These are phyloP conservation scores for Bonia amplexicaulis DNA, from an alignment of 176 grass and related monocot genomes.

Conservation along the genomic window DNA sequence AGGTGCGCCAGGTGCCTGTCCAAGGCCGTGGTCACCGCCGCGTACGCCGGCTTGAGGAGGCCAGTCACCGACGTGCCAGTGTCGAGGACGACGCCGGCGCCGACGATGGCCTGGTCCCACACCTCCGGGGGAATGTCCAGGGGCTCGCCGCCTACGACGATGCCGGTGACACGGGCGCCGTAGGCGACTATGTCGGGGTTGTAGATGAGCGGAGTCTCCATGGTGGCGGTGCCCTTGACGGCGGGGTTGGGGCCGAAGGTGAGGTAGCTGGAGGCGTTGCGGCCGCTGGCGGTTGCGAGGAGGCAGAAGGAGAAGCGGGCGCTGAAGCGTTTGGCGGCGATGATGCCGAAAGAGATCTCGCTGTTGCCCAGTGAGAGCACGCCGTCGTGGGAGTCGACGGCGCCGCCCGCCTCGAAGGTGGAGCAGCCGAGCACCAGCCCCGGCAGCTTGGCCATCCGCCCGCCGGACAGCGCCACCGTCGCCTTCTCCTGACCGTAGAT, in stretches of 20 bases:
- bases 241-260: constrained; percentile 65
- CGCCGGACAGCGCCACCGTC: constrained; percentile 52
- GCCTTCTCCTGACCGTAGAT: constrained; percentile 68
- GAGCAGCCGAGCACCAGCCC: constrained; percentile 74
- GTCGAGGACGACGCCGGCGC: constrained; percentile 64
- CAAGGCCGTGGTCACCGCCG: constrained; percentile 33
- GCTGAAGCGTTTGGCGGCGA: constrained; percentile 45
- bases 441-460: constrained; percentile 49
- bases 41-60: constrained; percentile 48
- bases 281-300: constrained; percentile 45
- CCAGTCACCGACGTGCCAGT: constrained; percentile 63
- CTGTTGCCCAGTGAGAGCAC: constrained; percentile 65
- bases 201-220: constrained; percentile 42
- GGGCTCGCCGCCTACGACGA: constrained; percentile 40
- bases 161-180: constrained; percentile 23
- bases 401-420: constrained; percentile 32
- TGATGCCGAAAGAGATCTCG: constrained; percentile 43
- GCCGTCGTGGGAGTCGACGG: constrained; percentile 61
- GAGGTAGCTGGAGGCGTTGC: constrained; percentile 67
- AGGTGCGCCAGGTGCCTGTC: constrained; percentile 34
- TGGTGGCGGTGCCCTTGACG: neutral
- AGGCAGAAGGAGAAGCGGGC: constrained; percentile 90
- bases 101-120: constrained; percentile 3
- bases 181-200: neutral
- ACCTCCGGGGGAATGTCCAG: constrained; percentile 49